These are phyloP conservation scores for Lizanozyma gosingica DNA, from an alignment of 1,139 yeast species.

Conservation along the genomic window DNA sequence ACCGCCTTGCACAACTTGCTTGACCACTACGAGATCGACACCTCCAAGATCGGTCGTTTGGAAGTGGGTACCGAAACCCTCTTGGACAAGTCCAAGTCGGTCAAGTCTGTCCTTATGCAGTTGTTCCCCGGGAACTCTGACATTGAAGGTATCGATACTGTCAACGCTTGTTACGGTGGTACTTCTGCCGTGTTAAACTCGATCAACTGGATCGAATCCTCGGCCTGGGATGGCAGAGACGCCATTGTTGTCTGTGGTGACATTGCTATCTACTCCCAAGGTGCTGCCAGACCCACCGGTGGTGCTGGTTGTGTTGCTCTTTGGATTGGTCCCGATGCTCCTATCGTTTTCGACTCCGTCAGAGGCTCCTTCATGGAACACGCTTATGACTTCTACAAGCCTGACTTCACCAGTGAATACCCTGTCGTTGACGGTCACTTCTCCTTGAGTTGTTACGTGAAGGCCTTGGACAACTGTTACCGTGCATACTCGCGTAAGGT, in stretches of 20 bases:
- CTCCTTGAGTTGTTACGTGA: slow-evolving; percentile 87
- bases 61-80: slow-evolving; percentile 99
- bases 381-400: slow-evolving; percentile 96
- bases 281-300: slow-evolving; percentile 99
- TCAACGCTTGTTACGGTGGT: slow-evolving; percentile 99
- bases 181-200: slow-evolving; percentile 92
- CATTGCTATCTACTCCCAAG: slow-evolving; percentile 94
- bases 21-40: slow-evolving; percentile 74
- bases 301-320: slow-evolving; percentile 98
- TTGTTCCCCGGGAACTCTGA: slow-evolving; percentile 83
- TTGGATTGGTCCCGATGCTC: slow-evolving; percentile 96
- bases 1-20: slow-evolving; percentile 75
- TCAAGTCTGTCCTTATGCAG: slow-evolving; percentile 93
- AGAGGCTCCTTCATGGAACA: slow-evolving; percentile 95
- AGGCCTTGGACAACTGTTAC: slow-evolving; percentile 87
- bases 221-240: slow-evolving; percentile 97
- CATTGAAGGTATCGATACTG: slow-evolving; percentile 92
- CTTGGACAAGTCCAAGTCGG: slow-evolving; percentile 94
- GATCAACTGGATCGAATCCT: slow-evolving; percentile 92
- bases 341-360: slow-evolving; percentile 79
- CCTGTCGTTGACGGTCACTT: slow-evolving; percentile 98
- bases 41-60: slow-evolving; percentile 77
- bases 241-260: slow-evolving; percentile 97
- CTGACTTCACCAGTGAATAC: slow-evolving; percentile 92
- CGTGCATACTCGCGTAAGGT: slow-evolving; percentile 75